Percentiles rank a stretch among this genome's conserved stretches.
phyloP scores from a whole-genome alignment of 345 rosid species.

The Turnera subulata region DNA sequence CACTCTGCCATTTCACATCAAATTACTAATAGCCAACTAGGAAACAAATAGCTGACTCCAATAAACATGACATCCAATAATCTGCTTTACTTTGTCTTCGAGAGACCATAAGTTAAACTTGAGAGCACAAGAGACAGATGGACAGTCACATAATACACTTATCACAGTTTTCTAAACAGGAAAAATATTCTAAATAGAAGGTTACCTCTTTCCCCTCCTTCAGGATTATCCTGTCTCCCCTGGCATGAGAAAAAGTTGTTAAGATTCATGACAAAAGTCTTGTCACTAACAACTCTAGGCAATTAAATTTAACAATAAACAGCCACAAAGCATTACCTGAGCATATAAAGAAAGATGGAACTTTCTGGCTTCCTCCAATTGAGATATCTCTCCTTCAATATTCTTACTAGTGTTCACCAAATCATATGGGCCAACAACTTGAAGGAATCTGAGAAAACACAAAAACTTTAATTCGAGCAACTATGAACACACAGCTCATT shows the following conservation, averaged over 20 bases:
- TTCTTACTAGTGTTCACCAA: constrained; percentile 31
- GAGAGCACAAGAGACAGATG: too few species aligned
- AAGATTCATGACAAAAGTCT: too few species aligned
- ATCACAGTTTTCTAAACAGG: too few species aligned
- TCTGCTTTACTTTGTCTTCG: too few species aligned
- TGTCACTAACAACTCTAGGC: constrained; percentile 3
- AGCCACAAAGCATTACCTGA: constrained; percentile 28
- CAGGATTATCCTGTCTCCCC: constrained; percentile 21
- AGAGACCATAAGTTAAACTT: too few species aligned
- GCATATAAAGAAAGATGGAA: constrained; percentile 50
- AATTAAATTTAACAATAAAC: constrained; percentile 3
- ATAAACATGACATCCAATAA: background rate
- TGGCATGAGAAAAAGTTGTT: constrained; percentile 19
- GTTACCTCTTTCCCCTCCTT: constrained; percentile 23
- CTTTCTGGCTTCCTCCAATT: constrained; percentile 57
- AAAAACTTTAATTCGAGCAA: background rate
- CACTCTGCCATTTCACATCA: background rate
- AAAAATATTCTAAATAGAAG: background rate
- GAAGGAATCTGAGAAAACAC: constrained; percentile 39
- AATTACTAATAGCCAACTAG: background rate
- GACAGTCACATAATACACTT: too few species aligned
- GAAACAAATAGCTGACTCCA: background rate
- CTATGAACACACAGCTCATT: background rate
- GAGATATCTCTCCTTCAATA: constrained; percentile 52
- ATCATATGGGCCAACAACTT: constrained; percentile 38